Percentiles rank a stretch among this genome's conserved stretches.
Evolutionary conservation across 768 basidiomycete species (phyloP).

Genomic region (Lyophyllum atratum): DNA sequence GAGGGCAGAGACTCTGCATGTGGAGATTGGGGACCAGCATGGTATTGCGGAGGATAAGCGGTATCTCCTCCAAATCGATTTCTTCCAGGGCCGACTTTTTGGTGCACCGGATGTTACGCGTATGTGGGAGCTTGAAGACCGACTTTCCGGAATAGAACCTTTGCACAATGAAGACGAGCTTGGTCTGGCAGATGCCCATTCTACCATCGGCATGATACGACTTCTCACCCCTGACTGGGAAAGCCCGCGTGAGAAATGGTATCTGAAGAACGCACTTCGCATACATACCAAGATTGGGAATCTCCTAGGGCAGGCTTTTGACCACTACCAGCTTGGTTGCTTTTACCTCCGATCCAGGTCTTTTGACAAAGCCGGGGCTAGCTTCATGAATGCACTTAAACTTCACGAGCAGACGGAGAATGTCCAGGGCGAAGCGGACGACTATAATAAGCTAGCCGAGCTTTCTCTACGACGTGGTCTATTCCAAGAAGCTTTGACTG

Average conservation of each 20-base stretch:
- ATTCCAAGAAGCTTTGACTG: constrained; percentile 14
- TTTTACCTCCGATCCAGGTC: constrained; percentile 8
- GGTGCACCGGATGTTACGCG: neutral
- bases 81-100: constrained; percentile 10
- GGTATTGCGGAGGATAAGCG: constrained; percentile 21
- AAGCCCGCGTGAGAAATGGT: neutral
- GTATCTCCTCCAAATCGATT: constrained; percentile 16
- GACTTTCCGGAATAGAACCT: neutral
- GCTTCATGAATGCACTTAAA: constrained; percentile 10
- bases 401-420: constrained; percentile 16
- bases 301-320: constrained; percentile 20
- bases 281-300: constrained; percentile 8
- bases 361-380: constrained; percentile 12
- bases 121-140: neutral
- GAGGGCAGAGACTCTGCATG: constrained; percentile 17
- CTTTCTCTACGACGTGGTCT: constrained; percentile 9
- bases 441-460: constrained; percentile 18
- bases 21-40: constrained; percentile 13
- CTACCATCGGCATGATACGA: constrained; percentile 3
- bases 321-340: constrained; percentile 19
- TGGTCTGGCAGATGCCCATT: neutral
- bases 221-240: neutral
- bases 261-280: neutral
- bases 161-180: neutral
- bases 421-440: constrained; percentile 22